Evolutionary conservation across 176 grass and related monocot genomes (phyloP).

Genomic region (Elymus sibiricus): DNA sequence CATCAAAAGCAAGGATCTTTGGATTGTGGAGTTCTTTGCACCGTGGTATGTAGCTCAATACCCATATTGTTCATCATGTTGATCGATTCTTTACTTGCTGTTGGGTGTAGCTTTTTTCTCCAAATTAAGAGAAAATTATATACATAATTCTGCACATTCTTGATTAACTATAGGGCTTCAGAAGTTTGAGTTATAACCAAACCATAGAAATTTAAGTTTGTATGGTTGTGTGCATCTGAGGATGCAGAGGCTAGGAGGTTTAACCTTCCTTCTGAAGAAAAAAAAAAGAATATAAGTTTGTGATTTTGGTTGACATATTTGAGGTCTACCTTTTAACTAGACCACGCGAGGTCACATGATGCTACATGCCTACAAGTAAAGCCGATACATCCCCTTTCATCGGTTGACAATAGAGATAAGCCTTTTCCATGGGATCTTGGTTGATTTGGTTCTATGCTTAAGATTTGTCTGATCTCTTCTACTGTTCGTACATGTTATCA

Average conservation of each 20-base stretch:
- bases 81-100: background rate
- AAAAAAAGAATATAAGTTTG: background rate
- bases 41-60: constrained; percentile 71
- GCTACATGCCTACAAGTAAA: background rate
- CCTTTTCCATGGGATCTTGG: background rate
- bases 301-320: background rate
- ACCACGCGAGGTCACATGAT: background rate
- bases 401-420: background rate
- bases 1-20: constrained; percentile 90
- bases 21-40: constrained; percentile 99
- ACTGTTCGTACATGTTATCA: background rate
- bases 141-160: background rate
- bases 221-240: no score
- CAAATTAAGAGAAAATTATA: background rate
- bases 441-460: background rate
- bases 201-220: background rate
- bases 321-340: background rate
- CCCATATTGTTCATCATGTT: background rate
- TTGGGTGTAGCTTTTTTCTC: background rate
- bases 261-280: no score
- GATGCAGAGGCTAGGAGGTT: no score
- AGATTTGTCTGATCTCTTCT: background rate
- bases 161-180: background rate
- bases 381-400: background rate
- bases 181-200: constrained; percentile 11